A percentile compares a stretch with the other conserved stretches of the same genome.
Conservation (phyloP, 2,329 filamentous ascomycete genomes). For the Epichloe aotearoae region DNA sequence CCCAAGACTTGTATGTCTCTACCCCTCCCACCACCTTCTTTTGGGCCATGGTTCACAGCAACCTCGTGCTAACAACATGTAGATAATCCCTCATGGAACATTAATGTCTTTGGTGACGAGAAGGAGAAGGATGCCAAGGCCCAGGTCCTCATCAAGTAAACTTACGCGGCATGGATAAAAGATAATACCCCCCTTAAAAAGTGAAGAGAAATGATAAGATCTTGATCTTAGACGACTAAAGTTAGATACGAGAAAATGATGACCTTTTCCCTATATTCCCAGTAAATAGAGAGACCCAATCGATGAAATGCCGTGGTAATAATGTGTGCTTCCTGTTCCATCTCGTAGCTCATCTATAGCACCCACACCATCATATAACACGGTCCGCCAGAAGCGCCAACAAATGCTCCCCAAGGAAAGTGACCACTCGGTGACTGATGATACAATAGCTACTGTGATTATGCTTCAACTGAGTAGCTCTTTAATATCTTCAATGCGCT, state of each 20-base stretch:
- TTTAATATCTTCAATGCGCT: slow-evolving; percentile 87
- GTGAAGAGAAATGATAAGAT: background rate
- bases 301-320: too few relatives aligned
- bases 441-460: background rate
- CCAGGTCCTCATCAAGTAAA: slow-evolving; percentile 28
- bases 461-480: slow-evolving; percentile 57
- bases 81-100: slow-evolving; percentile 41
- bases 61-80: slow-evolving; percentile 1
- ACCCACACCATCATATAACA: background rate
- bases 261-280: too few relatives aligned
- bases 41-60: background rate
- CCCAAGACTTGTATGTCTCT: slow-evolving; percentile 25
- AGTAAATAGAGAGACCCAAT: too few relatives aligned
- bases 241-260: background rate
- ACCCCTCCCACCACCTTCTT: background rate
- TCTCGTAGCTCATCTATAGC: background rate
- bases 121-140: slow-evolving; percentile 36
- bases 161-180: background rate
- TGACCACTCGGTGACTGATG: background rate
- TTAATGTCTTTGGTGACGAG: slow-evolving; percentile 42
- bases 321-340: too few relatives aligned
- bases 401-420: background rate
- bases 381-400: background rate
- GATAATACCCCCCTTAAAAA: background rate
- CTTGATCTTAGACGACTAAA: background rate